Evolutionary conservation across 306 rosid genomes (phyloP), one percentile per base, ranked within the genome.

Genomic region (Cucumis hystrix): DNA sequence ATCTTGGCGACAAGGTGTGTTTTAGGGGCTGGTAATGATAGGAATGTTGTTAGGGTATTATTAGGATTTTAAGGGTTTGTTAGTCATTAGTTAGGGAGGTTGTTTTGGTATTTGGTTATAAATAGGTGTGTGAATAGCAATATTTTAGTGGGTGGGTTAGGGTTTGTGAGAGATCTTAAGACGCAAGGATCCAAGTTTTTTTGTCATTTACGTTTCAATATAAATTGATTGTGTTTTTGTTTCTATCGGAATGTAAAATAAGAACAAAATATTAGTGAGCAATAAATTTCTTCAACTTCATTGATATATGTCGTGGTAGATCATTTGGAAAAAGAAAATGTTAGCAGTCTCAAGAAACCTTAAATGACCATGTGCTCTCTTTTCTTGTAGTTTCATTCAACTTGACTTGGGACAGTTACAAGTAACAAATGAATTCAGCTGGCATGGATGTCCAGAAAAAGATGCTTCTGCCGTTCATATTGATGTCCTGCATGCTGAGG

Each of bases 401-500:
- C 99, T 95, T 86, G 99, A 95, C 83, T 82, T 95, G 84, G 97
- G 93, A 78, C 91, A 87, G 84, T 91, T 95, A 66, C 87, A 77
- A 68, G 91, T 95, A 76, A 82, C 84, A 81, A 95, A 95, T 88
- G 86, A 93, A 84, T 86, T 88, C 83, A 92, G 91, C 80, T 95
- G 99, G 99, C 86, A 92, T 88, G 99, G 97, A 76, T 83, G 86
- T 77, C 90, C 80, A 43, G 99, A 87, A 78, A 85, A 86, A 57
- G 97, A 95, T 85, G 91, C 97, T 77, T 89, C 97, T 28, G 92
- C 97, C 76, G 99, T 95, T 77, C 97, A 84, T 85, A 79, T 95
- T 76, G 99, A 95, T 79, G 85, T 89, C 72, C 95, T 95, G 78
- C 91, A 84, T 80, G 99, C 99, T 57, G 90, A 95, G 99, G 99